Evolutionary conservation across 23 red algal species (phyloP).

Genomic region (Chondrus crispus): DNA sequence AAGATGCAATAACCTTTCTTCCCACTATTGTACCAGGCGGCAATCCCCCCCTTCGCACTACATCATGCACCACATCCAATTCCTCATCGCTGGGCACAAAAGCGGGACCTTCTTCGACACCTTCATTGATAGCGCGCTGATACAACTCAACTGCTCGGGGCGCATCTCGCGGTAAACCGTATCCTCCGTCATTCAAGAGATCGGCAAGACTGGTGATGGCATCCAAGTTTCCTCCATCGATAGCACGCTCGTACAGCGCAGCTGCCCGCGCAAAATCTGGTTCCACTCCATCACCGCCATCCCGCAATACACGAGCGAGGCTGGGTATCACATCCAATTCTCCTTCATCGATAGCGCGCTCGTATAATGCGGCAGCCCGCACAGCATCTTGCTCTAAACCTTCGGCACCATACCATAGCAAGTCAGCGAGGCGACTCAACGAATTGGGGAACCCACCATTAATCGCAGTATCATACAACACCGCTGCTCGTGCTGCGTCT

Average conservation of each 20-base stretch:
- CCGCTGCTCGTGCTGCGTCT: neutral
- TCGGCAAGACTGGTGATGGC: neutral
- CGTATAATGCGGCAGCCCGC: conserved; percentile 4
- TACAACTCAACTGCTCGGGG: neutral
- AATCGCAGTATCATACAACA: neutral
- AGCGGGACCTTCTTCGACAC: neutral
- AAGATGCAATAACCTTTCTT: conserved; percentile 21
- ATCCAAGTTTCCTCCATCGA: neutral
- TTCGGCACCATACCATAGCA: conserved; percentile 1
- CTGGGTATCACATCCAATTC: neutral
- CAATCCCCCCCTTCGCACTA: too few relatives aligned
- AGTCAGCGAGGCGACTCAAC: neutral
- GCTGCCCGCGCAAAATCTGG: neutral
- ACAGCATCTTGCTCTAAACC: neutral
- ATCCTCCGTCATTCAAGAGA: neutral
- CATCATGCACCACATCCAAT: too few relatives aligned
- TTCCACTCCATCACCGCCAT: neutral
- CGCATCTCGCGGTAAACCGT: neutral
- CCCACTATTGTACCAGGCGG: too few relatives aligned
- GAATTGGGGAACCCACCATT: neutral
- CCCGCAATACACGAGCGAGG: neutral
- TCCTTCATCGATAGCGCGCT: neutral
- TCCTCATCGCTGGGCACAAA: too few relatives aligned
- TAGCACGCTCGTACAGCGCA: neutral
- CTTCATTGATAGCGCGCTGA: neutral